Evolutionary conservation across 805 yeast species (phyloP), one percentile per base, ranked within the genome.

Genomic region (Suhomyces pyralidae): DNA sequence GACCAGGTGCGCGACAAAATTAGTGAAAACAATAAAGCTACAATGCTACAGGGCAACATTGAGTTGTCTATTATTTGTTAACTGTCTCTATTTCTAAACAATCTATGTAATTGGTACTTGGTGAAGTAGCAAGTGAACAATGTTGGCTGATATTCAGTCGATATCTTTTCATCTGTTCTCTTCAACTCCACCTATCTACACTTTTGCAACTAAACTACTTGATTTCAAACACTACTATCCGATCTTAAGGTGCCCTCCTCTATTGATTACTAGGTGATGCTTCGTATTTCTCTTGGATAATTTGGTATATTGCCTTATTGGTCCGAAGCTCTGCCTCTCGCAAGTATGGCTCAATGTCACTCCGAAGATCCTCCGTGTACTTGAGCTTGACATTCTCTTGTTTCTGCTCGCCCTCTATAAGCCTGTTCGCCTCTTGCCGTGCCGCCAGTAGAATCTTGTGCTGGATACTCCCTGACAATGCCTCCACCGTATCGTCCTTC

Each of bases 311-410:
- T 8, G 57, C 58, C 25, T 45, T 43, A 26, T 67, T 65, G 1
- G 77, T 73, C 32, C 56, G 61, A 2, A 48, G 24, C 30, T 62
- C 59, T 2, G 78, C 78, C 51, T 56, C 52, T 14, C 56, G 51
- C 34, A 64, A 57, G 36, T 67, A 65, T 26, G 52, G 52, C 5
- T 54, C 56, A 32, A 74, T 50, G 42, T 71, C 73, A 14, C 57
- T 53, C 50, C 66, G 68, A 49, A 74, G 63, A 50, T 74, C 77
- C 44, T 62, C 50, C 19, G 72, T 71, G 48, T 65, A 60, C 2
- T 51, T 48, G 20, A 20, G 24, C 7, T 45, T 30, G 20, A 3
- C n/a, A 32, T 50, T 50, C 10, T 32, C 22, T 14, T 36, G 38
- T 9, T 40, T 38, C 42, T 42, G 34, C 10, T 40, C 48, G 10